A percentile compares a stretch with the other conserved stretches of the same genome.
These are phyloP conservation scores for Populus nigra DNA, from an alignment of 345 rosid species.

Conservation along the genomic window DNA sequence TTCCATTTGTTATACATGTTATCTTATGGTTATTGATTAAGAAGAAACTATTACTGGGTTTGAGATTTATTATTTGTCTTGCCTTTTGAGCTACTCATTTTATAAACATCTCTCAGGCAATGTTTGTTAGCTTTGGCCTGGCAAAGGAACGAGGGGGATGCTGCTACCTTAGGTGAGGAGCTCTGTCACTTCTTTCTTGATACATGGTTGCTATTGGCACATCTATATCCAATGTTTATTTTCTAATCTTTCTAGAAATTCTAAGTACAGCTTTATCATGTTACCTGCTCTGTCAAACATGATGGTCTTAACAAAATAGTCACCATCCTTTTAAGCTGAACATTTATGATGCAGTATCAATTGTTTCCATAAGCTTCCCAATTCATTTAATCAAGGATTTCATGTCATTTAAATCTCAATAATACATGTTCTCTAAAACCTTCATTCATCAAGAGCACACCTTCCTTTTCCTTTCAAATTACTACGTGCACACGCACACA, in stretches of 20 bases:
- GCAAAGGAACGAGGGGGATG: slow-evolving; percentile 89
- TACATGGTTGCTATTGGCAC: neutral
- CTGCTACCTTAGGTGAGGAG: slow-evolving; percentile 75
- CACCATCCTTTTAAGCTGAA: neutral
- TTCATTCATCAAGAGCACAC: neutral
- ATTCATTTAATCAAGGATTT: neutral
- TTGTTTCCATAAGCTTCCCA: neutral
- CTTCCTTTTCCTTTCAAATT: neutral
- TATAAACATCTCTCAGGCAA: slow-evolving; percentile 53
- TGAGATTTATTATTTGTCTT: slow-evolving; percentile 1
- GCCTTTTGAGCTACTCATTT: slow-evolving; percentile 2
- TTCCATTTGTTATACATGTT: neutral
- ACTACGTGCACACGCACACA: neutral
- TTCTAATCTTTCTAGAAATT: neutral
- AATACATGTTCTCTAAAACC: neutral
- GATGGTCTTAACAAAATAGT: neutral
- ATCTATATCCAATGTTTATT: slow-evolving; percentile 1
- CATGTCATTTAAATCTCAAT: neutral
- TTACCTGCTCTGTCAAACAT: neutral
- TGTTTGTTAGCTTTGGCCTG: slow-evolving; percentile 96
- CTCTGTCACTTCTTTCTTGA: slow-evolving; percentile 5
- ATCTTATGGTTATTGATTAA: slow-evolving; percentile 1
- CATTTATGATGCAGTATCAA: neutral
- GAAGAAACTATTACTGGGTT: neutral
- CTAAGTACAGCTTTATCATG: neutral